These are phyloP conservation scores for Aschersonia sp. DNA, from an alignment of 2,329 filamentous ascomycete species.

Conservation along the genomic window DNA sequence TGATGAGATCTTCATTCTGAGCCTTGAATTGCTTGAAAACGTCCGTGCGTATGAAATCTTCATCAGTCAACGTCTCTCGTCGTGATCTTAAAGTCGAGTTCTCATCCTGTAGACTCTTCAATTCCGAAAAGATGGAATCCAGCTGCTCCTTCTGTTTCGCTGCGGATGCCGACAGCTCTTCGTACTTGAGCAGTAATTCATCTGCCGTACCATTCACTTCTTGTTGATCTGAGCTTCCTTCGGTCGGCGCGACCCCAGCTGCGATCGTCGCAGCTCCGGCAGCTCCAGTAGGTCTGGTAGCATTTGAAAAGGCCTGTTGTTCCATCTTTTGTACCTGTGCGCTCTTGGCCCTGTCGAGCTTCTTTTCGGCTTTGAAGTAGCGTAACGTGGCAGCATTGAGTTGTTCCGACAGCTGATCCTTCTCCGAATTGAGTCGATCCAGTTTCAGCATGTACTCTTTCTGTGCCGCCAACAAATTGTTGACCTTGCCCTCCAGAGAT, in stretches of 20 bases:
- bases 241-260: conserved; percentile 9
- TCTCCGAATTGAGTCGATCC: conserved; percentile 62
- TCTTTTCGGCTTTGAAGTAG: conserved; percentile 92
- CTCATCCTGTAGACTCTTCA: conserved; percentile 60
- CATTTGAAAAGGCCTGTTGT: conserved; percentile 67
- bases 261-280: conserved; percentile 2
- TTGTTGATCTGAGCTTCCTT: conserved; percentile 31
- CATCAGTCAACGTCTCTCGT: conserved; percentile 65
- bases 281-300: conserved; percentile 27
- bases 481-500: conserved; percentile 61
- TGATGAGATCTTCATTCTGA: conserved; percentile 86
- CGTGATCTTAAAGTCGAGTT: conserved; percentile 57
- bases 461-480: conserved; percentile 61
- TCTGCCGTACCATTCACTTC: conserved; percentile 41
- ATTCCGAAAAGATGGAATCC: conserved; percentile 63
- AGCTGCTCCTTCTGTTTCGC: conserved; percentile 82
- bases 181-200: conserved; percentile 61
- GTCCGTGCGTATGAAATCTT: conserved; percentile 86
- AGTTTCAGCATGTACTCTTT: conserved; percentile 68
- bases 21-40: conserved; percentile 84
- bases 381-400: conserved; percentile 78
- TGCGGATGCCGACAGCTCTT: conserved; percentile 61
- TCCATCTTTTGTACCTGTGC: conserved; percentile 83
- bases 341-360: conserved; percentile 79
- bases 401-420: conserved; percentile 72